phyloP scores from a whole-genome alignment of 495 filamentous ascomycete species.

The Aspergillus ostianus region DNA sequence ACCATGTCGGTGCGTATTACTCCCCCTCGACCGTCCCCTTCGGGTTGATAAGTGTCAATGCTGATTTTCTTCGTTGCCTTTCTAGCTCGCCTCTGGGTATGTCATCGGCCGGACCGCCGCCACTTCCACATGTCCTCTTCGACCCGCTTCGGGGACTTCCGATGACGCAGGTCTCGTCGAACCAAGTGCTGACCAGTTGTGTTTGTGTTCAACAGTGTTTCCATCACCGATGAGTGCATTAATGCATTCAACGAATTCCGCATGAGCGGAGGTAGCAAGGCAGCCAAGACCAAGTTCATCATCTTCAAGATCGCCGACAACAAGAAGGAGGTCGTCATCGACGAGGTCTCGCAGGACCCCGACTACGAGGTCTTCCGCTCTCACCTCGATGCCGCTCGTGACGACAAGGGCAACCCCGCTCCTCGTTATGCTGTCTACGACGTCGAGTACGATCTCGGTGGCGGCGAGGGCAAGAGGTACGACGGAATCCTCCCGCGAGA shows the following conservation, averaged over 20 bases:
- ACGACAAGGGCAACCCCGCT: constrained; percentile 61
- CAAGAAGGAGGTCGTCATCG: constrained; percentile 84
- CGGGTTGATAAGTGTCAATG: constrained; percentile 2
- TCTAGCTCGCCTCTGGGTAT: constrained; percentile 50
- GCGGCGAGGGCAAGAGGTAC: constrained; percentile 80
- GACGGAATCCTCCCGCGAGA: constrained; percentile 6
- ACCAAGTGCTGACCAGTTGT: background rate
- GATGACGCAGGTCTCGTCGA: background rate
- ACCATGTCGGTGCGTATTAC: constrained; percentile 42
- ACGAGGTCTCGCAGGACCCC: constrained; percentile 63
- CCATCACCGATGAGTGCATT: constrained; percentile 77
- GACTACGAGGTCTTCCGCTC: constrained; percentile 77
- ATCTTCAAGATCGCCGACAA: constrained; percentile 96
- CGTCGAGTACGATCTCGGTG: constrained; percentile 76
- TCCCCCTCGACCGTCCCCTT: constrained; percentile 3
- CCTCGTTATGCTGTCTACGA: constrained; percentile 94
- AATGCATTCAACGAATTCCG: constrained; percentile 85
- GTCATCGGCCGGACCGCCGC: constrained; percentile 16
- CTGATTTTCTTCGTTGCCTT: constrained; percentile 19
- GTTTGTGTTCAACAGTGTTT: constrained; percentile 55
- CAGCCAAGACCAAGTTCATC: constrained; percentile 81
- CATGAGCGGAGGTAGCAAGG: constrained; percentile 71
- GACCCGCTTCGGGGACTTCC: background rate
- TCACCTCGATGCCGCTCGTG: constrained; percentile 68
- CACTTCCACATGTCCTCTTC: constrained; percentile 11